Base-by-base conservation (phyloP, 2,329 filamentous ascomycete genomes). In the Kalaharituber pfeilii region DNA sequence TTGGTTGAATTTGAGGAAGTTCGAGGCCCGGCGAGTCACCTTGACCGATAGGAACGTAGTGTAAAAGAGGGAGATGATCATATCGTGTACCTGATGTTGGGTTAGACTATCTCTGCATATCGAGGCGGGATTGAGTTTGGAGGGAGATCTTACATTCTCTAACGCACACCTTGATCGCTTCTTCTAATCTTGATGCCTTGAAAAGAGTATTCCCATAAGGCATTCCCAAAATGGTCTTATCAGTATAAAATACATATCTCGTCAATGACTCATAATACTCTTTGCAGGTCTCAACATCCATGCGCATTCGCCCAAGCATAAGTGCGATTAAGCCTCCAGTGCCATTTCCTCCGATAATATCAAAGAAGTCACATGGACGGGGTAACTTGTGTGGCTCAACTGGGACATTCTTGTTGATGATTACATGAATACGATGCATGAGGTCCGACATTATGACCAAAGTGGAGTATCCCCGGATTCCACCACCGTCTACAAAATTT, bases 341-440 rank as follows among this genome's bases (percentile, higher is more conserved):
- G 6, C 91, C 91, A 24, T 88, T 95, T 56, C 91, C 91, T 53
- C 86, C 83, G 60, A 98, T 98, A 51, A 98, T 77, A 70, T 98
- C 91, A 71, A 98, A 98, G 69, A 96, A 87, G 62, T 98, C 91
- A 78, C 87, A 94, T 66, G 91, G 91, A 65, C 94, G 95, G 13
- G 91, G 91, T 28, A 96, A 93, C 66, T 96, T 83, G 67, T 89
- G 78, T 9, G 59, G 62, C 67, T 86, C 78, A 65, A 82, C 81
- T n/a, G 91, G 91, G 6, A 89, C 86, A 66, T 83, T 80, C 69
- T 95, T 82, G 56, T 64, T 55, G 57, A 80, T 86, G 69, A 95
- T 88, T 70, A 96, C 88, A 68, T 91, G 96, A 11, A 86, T 87
- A 59, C 86, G 79, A 73, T 98, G 86, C 91, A 98, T 98, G 57